Evolutionary conservation across 2,329 filamentous ascomycete species (phyloP).

Genomic region (Sarocladium kiliense): DNA sequence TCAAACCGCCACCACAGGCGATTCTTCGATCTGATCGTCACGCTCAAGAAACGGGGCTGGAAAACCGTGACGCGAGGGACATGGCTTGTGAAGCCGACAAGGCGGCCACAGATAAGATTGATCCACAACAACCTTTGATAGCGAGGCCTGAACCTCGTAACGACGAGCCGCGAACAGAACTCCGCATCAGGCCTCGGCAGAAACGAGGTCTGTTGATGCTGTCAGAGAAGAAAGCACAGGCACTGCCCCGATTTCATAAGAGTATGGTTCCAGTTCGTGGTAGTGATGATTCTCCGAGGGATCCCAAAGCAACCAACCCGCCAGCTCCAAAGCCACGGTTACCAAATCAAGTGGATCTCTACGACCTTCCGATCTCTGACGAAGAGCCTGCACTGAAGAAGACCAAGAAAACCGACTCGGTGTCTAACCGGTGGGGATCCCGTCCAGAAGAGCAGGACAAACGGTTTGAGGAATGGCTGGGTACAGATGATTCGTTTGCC

Average conservation of each 20-base stretch:
- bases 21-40: no score
- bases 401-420: not conserved
- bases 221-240: conserved; percentile 25
- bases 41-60: no score
- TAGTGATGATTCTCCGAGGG: not conserved
- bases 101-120: no score
- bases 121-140: no score
- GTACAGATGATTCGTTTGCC: not conserved
- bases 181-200: conserved; percentile 41
- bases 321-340: not conserved
- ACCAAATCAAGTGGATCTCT: not conserved
- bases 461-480: conserved; percentile 10
- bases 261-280: not conserved
- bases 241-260: no score
- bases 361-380: not conserved
- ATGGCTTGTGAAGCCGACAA: no score
- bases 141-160: not conserved
- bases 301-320: not conserved
- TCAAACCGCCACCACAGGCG: no score
- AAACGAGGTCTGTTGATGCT: conserved; percentile 44
- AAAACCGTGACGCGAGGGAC: no score
- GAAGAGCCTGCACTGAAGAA: not conserved
- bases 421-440: not conserved
- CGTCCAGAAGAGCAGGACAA: not conserved
- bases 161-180: conserved; percentile 33